Evolutionary conservation across 441 rosid genomes (phyloP).

Genomic region (Gossypium laxum): DNA sequence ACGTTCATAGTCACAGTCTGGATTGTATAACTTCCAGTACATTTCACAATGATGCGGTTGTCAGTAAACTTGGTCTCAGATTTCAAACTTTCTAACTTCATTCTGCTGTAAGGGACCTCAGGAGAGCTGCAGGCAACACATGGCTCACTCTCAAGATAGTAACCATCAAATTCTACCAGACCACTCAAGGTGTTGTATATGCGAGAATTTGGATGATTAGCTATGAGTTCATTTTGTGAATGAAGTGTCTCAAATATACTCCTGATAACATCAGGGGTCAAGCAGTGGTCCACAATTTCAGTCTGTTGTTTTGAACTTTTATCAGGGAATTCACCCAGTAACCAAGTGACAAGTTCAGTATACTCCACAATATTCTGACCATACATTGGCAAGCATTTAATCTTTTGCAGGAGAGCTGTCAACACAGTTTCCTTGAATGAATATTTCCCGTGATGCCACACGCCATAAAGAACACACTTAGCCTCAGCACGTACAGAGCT

Average conservation of each 20-base stretch:
- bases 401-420: conserved; percentile 64
- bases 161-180: conserved; percentile 98
- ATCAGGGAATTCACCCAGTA: conserved; percentile 81
- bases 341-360: conserved; percentile 80
- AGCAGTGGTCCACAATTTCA: conserved; percentile 75
- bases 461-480: conserved; percentile 79
- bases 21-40: conserved; percentile 98
- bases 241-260: conserved; percentile 90
- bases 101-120: conserved; percentile 95
- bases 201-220: conserved; percentile 99
- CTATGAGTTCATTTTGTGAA: conserved; percentile 94
- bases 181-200: conserved; percentile 89
- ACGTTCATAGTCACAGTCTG: conserved; percentile 99
- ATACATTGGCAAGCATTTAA: conserved; percentile 70
- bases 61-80: conserved; percentile 99
- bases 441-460: conserved; percentile 95
- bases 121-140: conserved; percentile 99
- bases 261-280: conserved; percentile 70
- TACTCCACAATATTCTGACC: conserved; percentile 98
- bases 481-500: conserved; percentile 93
- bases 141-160: conserved; percentile 99
- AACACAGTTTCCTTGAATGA: conserved; percentile 75
- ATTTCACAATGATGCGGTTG: conserved; percentile 96
- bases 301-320: conserved; percentile 63
- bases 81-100: conserved; percentile 97